These are phyloP conservation scores for Solanum stenotomum DNA, from an alignment of 257 asterid species.

Conservation along the genomic window DNA sequence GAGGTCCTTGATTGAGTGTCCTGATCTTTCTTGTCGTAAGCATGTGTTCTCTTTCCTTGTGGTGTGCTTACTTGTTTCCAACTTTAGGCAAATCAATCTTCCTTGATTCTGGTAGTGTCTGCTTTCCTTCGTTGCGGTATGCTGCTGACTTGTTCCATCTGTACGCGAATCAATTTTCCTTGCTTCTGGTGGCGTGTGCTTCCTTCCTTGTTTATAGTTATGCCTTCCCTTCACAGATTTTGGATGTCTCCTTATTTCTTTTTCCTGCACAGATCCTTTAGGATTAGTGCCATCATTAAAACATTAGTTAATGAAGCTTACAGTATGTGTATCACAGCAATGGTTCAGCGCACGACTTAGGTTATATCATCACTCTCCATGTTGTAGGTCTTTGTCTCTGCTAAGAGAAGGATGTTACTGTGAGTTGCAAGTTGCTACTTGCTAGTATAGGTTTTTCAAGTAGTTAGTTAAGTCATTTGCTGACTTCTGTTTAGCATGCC, in stretches of 20 bases:
- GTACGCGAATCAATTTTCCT: neutral
- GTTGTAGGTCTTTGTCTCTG: neutral
- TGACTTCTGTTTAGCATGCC: neutral
- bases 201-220: neutral
- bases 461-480: neutral
- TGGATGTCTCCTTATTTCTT: neutral
- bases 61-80: neutral
- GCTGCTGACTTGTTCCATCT: neutral
- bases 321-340: neutral
- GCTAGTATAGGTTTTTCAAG: neutral
- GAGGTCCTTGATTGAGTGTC: neutral
- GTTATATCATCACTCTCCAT: neutral
- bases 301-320: neutral
- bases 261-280: neutral
- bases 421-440: neutral
- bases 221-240: neutral
- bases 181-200: neutral
- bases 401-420: neutral
- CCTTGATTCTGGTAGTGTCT: neutral
- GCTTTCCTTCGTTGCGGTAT: neutral
- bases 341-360: neutral
- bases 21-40: neutral
- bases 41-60: neutral
- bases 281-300: neutral
- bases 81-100: neutral